Evolutionary conservation across 202 grass and related monocot species (phyloP).

Genomic region (Schoenoplectus triqueter): DNA sequence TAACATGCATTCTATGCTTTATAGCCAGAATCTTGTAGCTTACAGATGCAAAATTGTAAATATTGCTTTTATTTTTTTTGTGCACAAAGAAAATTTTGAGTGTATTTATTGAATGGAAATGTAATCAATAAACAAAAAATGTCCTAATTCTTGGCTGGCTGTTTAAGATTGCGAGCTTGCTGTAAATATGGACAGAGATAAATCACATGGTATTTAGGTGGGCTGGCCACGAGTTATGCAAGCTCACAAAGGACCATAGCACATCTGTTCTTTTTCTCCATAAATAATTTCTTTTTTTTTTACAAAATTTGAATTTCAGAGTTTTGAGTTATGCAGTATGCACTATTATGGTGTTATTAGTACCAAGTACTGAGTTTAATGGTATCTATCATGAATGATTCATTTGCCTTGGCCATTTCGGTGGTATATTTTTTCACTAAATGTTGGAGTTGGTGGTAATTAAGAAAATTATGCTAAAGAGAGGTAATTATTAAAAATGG

Average conservation of each 20-base stretch:
- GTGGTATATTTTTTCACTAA: not conserved
- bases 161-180: conserved; percentile 41
- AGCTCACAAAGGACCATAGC: conserved; percentile 44
- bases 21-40: conserved; percentile 3
- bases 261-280: conserved; percentile 34
- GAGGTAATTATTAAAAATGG: not conserved
- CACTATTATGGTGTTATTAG: not conserved
- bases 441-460: not conserved
- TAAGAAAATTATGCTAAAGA: not conserved
- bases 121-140: conserved; percentile 8
- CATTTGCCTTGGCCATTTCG: not conserved
- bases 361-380: not conserved
- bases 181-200: conserved; percentile 58
- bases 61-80: not conserved
- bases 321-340: not conserved
- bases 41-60: not conserved
- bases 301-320: not conserved
- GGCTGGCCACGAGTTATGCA: conserved; percentile 33
- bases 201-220: conserved; percentile 52
- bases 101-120: not conserved
- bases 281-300: not conserved
- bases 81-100: not conserved
- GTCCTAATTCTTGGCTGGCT: conserved; percentile 57
- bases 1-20: not conserved
- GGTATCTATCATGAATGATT: not conserved